phyloP scores from a whole-genome alignment of 1,139 yeast genomes.

The Debaryomyces psychrophilus region DNA sequence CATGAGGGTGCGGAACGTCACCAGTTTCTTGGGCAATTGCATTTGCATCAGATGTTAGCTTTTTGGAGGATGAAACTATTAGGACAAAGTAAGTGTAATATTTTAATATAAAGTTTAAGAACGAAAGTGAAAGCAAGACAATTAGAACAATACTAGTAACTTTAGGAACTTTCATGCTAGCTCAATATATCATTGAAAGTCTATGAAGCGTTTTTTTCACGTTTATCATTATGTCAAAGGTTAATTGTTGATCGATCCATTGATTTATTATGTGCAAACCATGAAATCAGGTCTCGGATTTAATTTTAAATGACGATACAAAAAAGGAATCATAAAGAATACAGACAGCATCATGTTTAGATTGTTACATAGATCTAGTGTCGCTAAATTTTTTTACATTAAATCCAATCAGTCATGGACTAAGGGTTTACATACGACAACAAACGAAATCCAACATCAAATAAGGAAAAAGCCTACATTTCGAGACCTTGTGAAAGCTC shows the following conservation, averaged over 20 bases:
- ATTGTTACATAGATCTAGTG: not conserved
- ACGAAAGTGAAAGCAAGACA: conserved; percentile 32
- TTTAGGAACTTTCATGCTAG: conserved; percentile 39
- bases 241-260: not conserved
- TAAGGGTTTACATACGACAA: conserved; percentile 4
- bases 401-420: not conserved
- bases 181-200: not conserved
- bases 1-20: conserved; percentile 46
- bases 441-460: not conserved
- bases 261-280: conserved; percentile 6
- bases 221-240: not conserved
- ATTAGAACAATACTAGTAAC: conserved; percentile 40
- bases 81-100: conserved; percentile 37
- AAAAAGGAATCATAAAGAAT: not conserved
- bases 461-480: conserved; percentile 20
- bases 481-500: conserved; percentile 28
- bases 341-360: not conserved
- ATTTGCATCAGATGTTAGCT: conserved; percentile 26
- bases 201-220: not conserved
- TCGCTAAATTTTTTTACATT: not conserved
- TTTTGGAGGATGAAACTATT: conserved; percentile 35
- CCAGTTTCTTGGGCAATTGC: conserved; percentile 39
- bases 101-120: conserved; percentile 32
- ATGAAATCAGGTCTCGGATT: not conserved
- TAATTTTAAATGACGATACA: not conserved